phyloP scores from a whole-genome alignment of 169 alveolate genomes.

The Plasmodium relictum region DNA sequence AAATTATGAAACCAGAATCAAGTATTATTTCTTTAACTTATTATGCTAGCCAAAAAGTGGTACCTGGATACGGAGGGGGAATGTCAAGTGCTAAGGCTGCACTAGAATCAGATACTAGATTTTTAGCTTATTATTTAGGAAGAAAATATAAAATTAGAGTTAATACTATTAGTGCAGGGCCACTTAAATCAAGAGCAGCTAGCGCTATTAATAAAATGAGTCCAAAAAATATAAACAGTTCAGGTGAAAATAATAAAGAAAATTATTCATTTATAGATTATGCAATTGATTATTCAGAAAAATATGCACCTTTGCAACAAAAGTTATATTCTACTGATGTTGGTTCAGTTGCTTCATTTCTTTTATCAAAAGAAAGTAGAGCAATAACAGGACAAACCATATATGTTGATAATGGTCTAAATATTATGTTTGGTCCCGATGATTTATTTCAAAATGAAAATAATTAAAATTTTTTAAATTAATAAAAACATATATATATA shows the following conservation, averaged over 20 bases:
- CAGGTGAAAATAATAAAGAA: constrained; percentile 75
- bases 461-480: not conserved
- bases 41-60: constrained; percentile 83
- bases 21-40: constrained; percentile 84
- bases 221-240: not conserved
- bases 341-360: constrained; percentile 82
- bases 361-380: constrained; percentile 79
- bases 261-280: constrained; percentile 86
- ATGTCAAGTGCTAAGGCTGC: constrained; percentile 90
- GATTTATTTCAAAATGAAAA: constrained; percentile 38
- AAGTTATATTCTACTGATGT: constrained; percentile 79
- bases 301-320: constrained; percentile 83
- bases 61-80: constrained; percentile 90
- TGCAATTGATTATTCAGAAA: constrained; percentile 85
- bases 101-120: constrained; percentile 87
- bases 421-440: constrained; percentile 80
- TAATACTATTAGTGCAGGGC: constrained; percentile 89
- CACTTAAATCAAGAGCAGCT: constrained; percentile 88
- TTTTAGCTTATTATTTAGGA: constrained; percentile 86
- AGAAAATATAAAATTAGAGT: constrained; percentile 84
- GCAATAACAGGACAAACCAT: constrained; percentile 84
- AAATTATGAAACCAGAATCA: constrained; percentile 83
- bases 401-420: constrained; percentile 86
- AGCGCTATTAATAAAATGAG: constrained; percentile 60
- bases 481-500: not conserved